Base-by-base conservation (phyloP, 345 rosid genomes). In the Eucalyptus microcorys region DNA sequence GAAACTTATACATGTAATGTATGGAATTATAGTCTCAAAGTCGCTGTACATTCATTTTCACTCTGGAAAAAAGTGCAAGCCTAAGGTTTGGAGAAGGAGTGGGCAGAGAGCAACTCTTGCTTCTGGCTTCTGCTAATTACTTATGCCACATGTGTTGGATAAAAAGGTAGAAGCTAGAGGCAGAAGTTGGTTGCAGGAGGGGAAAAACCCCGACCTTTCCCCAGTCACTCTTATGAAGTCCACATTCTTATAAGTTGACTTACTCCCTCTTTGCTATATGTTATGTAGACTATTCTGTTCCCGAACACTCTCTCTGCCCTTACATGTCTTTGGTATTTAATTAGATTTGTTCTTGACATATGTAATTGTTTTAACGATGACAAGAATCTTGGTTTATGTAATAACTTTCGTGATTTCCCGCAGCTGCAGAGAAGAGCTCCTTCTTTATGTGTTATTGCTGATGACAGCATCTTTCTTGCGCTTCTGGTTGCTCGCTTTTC, bases 381-480 rank as follows among this genome's bases (percentile, higher is more conserved):
- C 81, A 34, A 19, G 81, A 68, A 68, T 34, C 42, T 68, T 34
- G 81, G 81, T 10, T 34, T 10, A 40, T 76, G 27, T 76, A 76
- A 40, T 40, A 76, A 14, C 21, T 59, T 37, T 49, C 14, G 12
- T 19, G 50, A 52, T 91, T 91, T 86, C 88, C 91, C 92, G 88
- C 97, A 97, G 99, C 89, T 98, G 93, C 94, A 92, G 92, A 93
- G 90, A 90, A 95, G 92, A 93, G 91, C 87, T 76, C 90, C 91
- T 40, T 92, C 95, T 88, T 90, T 94, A 49, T 97, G 98, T 49
- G 85, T 98, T 50, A 92, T 96, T 88, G 94, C 93, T 84, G 99
- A 98, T 94, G 99, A 98, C 91, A 98, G 99, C 92, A 86, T 96
- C 80, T 95, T 95, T 88, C 88, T 94, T 88, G 91, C 98, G 32